Conservation (phyloP, 2,329 filamentous ascomycete genomes). For the Colletotrichum navitas region DNA sequence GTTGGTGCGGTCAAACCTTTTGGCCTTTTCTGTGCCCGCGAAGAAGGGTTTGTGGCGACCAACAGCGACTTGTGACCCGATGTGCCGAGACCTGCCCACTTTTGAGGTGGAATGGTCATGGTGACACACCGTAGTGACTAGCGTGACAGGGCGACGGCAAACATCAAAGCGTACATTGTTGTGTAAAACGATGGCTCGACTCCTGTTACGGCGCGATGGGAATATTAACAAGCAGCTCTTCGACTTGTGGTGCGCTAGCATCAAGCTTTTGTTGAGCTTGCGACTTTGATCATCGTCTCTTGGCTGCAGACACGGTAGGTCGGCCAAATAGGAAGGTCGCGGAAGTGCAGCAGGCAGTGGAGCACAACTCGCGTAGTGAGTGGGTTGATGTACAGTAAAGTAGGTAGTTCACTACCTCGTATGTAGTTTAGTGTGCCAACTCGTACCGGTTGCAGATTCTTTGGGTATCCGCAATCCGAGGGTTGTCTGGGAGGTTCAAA, state of each 20-base stretch:
- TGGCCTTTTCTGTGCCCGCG: background rate
- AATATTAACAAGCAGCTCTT: background rate
- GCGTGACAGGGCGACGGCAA: slow-evolving; percentile 23
- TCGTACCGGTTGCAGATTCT: background rate
- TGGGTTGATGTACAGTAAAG: no score
- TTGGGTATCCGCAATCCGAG: background rate
- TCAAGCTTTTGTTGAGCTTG: background rate
- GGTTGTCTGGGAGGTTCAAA: background rate
- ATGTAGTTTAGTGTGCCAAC: no score
- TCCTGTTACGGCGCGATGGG: background rate
- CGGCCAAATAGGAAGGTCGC: slow-evolving; percentile 17
- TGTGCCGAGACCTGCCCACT: slow-evolving; percentile 20
- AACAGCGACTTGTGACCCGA: background rate
- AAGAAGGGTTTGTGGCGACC: background rate
- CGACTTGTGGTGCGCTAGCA: slow-evolving; percentile 4
- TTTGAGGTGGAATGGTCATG: slow-evolving; percentile 11
- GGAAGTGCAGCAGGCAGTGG: background rate
- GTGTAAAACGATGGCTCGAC: background rate
- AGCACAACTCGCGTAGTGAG: background rate
- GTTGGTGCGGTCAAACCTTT: background rate
- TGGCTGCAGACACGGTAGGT: slow-evolving; percentile 3
- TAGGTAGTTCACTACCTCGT: no score
- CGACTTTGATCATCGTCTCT: background rate
- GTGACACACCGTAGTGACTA: slow-evolving; percentile 25
- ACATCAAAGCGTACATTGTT: slow-evolving; percentile 21